A percentile compares a stretch with the other conserved stretches of the same genome.
phyloP scores from a whole-genome alignment of 1,284 basidiomycete species.

The Cryptococcus neoformans region DNA sequence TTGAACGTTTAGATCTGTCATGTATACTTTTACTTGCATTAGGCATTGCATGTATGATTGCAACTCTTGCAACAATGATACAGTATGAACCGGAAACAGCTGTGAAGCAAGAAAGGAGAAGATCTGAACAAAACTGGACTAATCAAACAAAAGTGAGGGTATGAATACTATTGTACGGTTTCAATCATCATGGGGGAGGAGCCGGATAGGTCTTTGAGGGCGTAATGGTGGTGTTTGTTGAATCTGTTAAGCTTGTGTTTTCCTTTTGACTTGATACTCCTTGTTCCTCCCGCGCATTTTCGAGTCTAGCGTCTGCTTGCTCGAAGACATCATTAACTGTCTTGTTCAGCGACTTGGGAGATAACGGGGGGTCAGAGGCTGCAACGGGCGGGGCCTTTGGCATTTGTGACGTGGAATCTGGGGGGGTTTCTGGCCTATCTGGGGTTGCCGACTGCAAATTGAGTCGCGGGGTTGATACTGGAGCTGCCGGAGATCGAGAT shows the following conservation, averaged over 20 bases:
- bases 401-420: not conserved
- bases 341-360: not conserved
- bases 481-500: constrained; percentile 3
- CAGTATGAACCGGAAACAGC: not conserved
- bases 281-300: not conserved
- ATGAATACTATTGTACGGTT: not conserved
- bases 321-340: not conserved
- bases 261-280: not conserved
- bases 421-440: not conserved
- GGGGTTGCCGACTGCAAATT: constrained; percentile 6
- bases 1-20: constrained; percentile 17
- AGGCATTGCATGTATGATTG: constrained; percentile 29
- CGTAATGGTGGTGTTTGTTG: too few species aligned
- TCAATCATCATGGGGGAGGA: too few species aligned
- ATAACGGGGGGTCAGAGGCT: not conserved
- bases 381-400: not conserved
- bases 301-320: not conserved
- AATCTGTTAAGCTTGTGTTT: too few species aligned
- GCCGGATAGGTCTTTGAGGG: too few species aligned
- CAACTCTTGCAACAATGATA: constrained; percentile 17
- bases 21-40: not conserved
- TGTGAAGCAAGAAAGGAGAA: not conserved
- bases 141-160: not conserved
- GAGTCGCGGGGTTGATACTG: constrained; percentile 5
- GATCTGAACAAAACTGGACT: not conserved